Percentiles rank a stretch among this genome's conserved stretches.
phyloP scores from a whole-genome alignment of 2,329 filamentous ascomycete genomes.

The Orbilia oligospora region DNA sequence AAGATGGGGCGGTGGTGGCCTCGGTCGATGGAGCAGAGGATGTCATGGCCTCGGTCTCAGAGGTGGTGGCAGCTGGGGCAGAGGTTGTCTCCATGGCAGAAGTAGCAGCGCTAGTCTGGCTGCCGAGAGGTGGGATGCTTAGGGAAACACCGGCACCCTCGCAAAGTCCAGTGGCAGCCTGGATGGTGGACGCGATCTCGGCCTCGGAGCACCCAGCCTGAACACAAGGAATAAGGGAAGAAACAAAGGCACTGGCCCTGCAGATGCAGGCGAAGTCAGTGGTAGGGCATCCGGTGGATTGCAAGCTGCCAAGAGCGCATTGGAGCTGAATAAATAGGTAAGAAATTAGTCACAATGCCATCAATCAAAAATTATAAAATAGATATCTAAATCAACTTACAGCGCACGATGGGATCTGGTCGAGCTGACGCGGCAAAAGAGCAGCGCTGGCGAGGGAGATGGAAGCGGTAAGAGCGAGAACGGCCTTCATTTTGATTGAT shows the following conservation, averaged over 20 bases:
- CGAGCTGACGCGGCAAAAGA: constrained; percentile 63
- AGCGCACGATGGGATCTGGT: constrained; percentile 71
- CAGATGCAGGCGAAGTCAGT: constrained; percentile 71
- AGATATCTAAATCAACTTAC: constrained; percentile 68
- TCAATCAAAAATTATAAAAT: neutral
- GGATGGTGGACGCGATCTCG: constrained; percentile 66
- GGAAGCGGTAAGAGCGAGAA: constrained; percentile 72
- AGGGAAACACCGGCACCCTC: constrained; percentile 63
- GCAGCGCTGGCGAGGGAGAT: constrained; percentile 70
- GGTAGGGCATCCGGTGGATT: constrained; percentile 67
- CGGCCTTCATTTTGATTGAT: constrained; percentile 69
- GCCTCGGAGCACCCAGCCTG: constrained; percentile 67
- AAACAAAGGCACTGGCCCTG: constrained; percentile 68
- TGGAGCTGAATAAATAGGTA: constrained; percentile 55
- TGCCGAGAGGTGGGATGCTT: constrained; percentile 27
- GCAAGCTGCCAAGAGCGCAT: constrained; percentile 68
- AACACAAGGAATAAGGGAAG: constrained; percentile 71
- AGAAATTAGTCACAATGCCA: neutral
- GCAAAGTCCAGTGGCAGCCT: constrained; percentile 54
- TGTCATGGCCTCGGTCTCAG: constrained; percentile 2
- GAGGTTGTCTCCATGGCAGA: constrained; percentile 34
- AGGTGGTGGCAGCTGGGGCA: constrained; percentile 36
- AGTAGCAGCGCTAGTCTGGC: constrained; percentile 52
- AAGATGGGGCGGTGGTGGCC: constrained; percentile 14
- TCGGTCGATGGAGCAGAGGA: neutral